Conservation (phyloP, 768 basidiomycete genomes). For the Antrodiella citrinella region DNA sequence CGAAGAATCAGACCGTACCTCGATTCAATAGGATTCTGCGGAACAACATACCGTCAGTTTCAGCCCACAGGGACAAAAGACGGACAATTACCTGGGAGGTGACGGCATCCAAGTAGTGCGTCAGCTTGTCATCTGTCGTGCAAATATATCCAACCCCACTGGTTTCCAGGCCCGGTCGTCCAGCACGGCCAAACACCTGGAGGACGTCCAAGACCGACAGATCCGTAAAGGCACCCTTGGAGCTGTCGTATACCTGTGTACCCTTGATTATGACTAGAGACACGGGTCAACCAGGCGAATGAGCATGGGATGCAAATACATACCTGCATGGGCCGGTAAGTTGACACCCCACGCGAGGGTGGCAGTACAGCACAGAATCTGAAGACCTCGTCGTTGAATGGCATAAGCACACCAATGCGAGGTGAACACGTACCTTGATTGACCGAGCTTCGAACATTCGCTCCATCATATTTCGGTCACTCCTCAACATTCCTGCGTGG, state of each 20-base stretch:
- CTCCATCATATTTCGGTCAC: constrained; percentile 93
- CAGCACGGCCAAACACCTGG: constrained; percentile 96
- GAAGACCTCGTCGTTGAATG: too few species aligned
- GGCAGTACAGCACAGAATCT: constrained; percentile 97
- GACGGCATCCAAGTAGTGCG: constrained; percentile 83
- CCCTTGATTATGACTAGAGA: constrained; percentile 86
- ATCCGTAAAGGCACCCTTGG: constrained; percentile 85
- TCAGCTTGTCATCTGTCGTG: constrained; percentile 87
- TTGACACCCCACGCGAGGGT: constrained; percentile 99
- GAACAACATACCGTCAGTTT: neutral
- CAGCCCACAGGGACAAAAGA: too few species aligned
- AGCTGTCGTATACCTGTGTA: constrained; percentile 91
- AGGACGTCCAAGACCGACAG: constrained; percentile 92
- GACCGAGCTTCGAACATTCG: constrained; percentile 83
- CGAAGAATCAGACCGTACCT: constrained; percentile 55
- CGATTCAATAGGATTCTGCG: constrained; percentile 90
- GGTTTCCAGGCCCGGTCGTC: constrained; percentile 76
- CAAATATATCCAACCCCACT: constrained; percentile 98
- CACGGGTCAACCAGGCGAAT: neutral
- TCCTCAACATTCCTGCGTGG: constrained; percentile 95
- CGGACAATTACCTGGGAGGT: constrained; percentile 61
- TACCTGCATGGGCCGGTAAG: constrained; percentile 93
- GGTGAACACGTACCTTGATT: constrained; percentile 66
- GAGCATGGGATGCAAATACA: constrained; percentile 12
- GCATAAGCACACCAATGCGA: neutral